Percentiles rank a stretch among this genome's conserved stretches.
phyloP scores from a whole-genome alignment of 163 green algal genomes.

The Scenedesmus sp. region DNA sequence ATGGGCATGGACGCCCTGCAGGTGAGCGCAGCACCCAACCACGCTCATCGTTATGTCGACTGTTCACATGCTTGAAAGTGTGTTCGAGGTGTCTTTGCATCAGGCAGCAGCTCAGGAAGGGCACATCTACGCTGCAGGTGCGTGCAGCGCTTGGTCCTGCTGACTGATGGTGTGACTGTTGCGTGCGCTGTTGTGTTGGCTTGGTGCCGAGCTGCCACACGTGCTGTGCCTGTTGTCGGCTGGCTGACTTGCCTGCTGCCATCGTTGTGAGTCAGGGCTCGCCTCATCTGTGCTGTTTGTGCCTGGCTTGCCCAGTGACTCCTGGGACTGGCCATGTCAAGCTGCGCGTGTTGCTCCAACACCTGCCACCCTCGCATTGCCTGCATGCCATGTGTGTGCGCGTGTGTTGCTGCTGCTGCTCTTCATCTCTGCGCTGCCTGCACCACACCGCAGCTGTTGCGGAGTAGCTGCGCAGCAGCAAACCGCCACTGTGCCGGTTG shows the following conservation, averaged over 20 bases:
- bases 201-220: not conserved
- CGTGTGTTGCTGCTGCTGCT: too few species aligned
- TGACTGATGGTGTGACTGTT: not conserved
- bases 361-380: too few species aligned
- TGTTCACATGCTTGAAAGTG: not conserved
- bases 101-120: conserved; percentile 91
- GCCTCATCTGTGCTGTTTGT: too few species aligned
- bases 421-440: too few species aligned
- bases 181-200: not conserved
- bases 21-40: conserved; percentile 35
- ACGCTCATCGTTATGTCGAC: not conserved
- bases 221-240: not conserved
- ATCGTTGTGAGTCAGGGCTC: too few species aligned
- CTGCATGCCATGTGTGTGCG: too few species aligned
- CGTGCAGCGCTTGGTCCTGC: not conserved
- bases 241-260: too few species aligned
- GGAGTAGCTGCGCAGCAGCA: too few species aligned
- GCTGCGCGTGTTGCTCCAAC: too few species aligned
- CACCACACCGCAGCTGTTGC: too few species aligned
- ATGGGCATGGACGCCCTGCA: conserved; percentile 99
- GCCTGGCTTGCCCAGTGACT: too few species aligned
- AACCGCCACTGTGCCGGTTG: conserved; percentile 84
- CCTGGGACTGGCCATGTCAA: too few species aligned
- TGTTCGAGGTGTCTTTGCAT: not conserved
- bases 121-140: conserved; percentile 96